phyloP scores from a whole-genome alignment of 768 basidiomycete species.

The Ramaria sp. region DNA sequence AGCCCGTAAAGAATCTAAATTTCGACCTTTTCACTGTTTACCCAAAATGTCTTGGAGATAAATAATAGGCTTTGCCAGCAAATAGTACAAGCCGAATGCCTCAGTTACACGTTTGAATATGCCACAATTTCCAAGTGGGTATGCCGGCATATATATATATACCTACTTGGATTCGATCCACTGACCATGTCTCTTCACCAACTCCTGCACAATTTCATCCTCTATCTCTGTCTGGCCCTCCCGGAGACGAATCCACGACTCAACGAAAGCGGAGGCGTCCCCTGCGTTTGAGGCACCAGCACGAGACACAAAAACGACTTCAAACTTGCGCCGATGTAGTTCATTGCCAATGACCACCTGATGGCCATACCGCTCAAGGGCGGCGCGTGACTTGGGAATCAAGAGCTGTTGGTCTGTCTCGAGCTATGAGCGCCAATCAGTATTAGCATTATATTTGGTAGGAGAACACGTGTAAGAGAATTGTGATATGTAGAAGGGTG shows the following conservation, averaged over 20 bases:
- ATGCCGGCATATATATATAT: neutral
- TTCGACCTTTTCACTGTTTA: no score
- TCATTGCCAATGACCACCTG: conserved; percentile 97
- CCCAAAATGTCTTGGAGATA: no score
- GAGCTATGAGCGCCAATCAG: conserved; percentile 40
- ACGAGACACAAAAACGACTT: conserved; percentile 84
- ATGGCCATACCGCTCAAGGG: conserved; percentile 90
- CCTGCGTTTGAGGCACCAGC: conserved; percentile 34
- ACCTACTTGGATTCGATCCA: conserved; percentile 35
- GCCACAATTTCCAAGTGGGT: neutral
- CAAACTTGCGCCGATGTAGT: conserved; percentile 80
- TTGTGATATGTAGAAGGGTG: neutral
- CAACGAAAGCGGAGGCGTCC: conserved; percentile 46
- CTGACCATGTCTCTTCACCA: conserved; percentile 58
- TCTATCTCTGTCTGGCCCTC: conserved; percentile 70
- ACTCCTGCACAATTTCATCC: conserved; percentile 73
- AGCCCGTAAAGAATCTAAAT: no score
- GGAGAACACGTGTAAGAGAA: neutral
- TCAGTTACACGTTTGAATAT: neutral
- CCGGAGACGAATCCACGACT: conserved; percentile 25
- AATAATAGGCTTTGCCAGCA: no score
- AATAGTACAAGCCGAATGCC: no score
- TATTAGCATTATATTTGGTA: neutral
- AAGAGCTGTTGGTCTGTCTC: conserved; percentile 82
- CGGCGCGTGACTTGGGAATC: conserved; percentile 80